Conservation (phyloP, 2,329 filamentous ascomycete genomes). For the Paracorniculantispora psalliotae region DNA sequence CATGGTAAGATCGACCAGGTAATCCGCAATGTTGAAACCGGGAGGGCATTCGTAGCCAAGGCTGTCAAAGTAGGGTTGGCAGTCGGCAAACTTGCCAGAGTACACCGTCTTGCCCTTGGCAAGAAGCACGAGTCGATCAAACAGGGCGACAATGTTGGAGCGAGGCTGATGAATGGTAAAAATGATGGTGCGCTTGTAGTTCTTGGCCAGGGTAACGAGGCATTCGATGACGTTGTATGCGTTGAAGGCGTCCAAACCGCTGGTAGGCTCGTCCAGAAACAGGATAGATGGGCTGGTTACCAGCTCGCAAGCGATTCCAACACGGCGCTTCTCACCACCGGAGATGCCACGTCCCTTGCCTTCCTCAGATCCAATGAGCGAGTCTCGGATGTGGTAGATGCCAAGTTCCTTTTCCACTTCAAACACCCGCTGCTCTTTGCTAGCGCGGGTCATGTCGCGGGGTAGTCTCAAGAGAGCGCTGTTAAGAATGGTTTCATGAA, state of each 20-base stretch:
- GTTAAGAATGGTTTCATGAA: conserved; percentile 95
- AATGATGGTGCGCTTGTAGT: conserved; percentile 92
- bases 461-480: conserved; percentile 91
- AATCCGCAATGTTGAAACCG: conserved; percentile 98
- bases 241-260: conserved; percentile 92
- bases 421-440: conserved; percentile 87
- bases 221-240: conserved; percentile 98
- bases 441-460: conserved; percentile 75
- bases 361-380: conserved; percentile 93
- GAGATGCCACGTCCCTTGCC: conserved; percentile 92
- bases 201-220: conserved; percentile 88
- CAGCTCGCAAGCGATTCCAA: conserved; percentile 94
- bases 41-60: conserved; percentile 91
- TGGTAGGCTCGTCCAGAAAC: conserved; percentile 95
- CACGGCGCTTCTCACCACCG: conserved; percentile 90
- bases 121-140: conserved; percentile 87
- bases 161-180: conserved; percentile 98
- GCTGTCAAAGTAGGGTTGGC: conserved; percentile 86
- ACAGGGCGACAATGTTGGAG: conserved; percentile 96
- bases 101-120: conserved; percentile 88
- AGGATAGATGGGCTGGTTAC: conserved; percentile 96
- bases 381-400: conserved; percentile 89
- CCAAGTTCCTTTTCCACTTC: conserved; percentile 96
- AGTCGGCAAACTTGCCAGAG: conserved; percentile 82
- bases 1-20: conserved; percentile 96